phyloP scores from a whole-genome alignment of 2,329 filamentous ascomycete genomes.

The Cordyceps pruinosa region DNA sequence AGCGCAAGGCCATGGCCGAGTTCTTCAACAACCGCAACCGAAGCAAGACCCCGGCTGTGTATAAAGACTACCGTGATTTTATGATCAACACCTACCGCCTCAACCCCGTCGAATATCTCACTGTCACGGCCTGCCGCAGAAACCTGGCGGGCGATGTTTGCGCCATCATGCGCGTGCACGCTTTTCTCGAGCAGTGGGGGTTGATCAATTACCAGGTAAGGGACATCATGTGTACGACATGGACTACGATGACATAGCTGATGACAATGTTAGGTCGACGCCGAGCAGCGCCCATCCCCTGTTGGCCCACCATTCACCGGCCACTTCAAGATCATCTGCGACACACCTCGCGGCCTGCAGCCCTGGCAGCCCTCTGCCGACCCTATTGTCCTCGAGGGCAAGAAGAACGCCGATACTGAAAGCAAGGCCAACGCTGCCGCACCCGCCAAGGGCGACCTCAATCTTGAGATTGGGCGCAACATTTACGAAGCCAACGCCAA shows the following conservation, averaged over 20 bases:
- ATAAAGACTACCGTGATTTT: conserved; percentile 98
- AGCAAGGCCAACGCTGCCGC: conserved; percentile 58
- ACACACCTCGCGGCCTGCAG: conserved; percentile 90
- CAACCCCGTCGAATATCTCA: conserved; percentile 93
- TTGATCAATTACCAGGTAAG: conserved; percentile 95
- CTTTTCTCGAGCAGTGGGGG: conserved; percentile 97
- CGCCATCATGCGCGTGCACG: conserved; percentile 97
- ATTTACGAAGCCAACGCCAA: conserved; percentile 92
- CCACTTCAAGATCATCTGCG: conserved; percentile 92
- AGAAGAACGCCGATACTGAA: conserved; percentile 63
- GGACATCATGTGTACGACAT: not conserved
- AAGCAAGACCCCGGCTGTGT: conserved; percentile 94
- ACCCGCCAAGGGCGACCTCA: conserved; percentile 70
- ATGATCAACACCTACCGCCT: conserved; percentile 99
- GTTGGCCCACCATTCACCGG: conserved; percentile 96
- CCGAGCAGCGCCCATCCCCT: conserved; percentile 88
- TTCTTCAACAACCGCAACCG: conserved; percentile 98
- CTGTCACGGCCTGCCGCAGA: conserved; percentile 88
- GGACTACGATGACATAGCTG: not conserved
- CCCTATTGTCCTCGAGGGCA: conserved; percentile 56
- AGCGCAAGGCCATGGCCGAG: conserved; percentile 90
- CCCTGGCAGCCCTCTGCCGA: conserved; percentile 89
- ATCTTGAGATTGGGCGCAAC: conserved; percentile 88
- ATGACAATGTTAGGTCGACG: conserved; percentile 64
- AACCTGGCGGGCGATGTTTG: conserved; percentile 97